These are phyloP conservation scores for Xerocomus amazonicus DNA, from an alignment of 1,284 basidiomycete species.

Conservation along the genomic window DNA sequence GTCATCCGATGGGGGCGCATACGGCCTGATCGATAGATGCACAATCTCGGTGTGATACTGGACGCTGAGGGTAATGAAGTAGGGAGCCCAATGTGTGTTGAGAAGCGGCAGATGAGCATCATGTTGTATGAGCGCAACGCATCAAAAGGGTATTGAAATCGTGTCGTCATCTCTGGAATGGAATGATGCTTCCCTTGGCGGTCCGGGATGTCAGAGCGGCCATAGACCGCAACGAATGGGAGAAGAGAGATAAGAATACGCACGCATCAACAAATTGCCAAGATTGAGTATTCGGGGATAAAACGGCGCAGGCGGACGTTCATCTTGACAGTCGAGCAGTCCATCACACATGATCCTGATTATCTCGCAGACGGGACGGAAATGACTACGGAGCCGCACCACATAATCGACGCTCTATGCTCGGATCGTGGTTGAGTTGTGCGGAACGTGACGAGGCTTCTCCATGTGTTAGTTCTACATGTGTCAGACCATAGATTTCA, in stretches of 20 bases:
- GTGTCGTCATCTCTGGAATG: too few relatives aligned
- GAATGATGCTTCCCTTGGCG: too few relatives aligned
- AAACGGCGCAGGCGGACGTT: constrained; percentile 74
- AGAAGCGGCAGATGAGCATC: constrained; percentile 9
- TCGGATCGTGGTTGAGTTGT: too few relatives aligned
- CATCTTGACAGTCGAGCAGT: constrained; percentile 66
- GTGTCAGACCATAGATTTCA: too few relatives aligned
- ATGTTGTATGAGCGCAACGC: background rate
- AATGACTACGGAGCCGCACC: constrained; percentile 4
- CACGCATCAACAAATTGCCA: constrained; percentile 74
- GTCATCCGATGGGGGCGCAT: constrained; percentile 50
- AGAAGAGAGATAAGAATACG: constrained; percentile 31
- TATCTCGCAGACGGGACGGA: constrained; percentile 11
- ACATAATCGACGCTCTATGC: too few relatives aligned
- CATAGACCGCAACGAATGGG: background rate
- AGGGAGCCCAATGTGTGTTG: constrained; percentile 49
- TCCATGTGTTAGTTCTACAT: too few relatives aligned
- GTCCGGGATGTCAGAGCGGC: background rate
- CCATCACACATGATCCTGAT: constrained; percentile 6
- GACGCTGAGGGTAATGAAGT: constrained; percentile 27
- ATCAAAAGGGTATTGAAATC: background rate
- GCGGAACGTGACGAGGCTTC: too few relatives aligned
- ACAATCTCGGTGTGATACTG: constrained; percentile 49
- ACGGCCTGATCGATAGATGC: constrained; percentile 75
- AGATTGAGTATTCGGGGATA: constrained; percentile 77